Evolutionary conservation across 2,329 filamentous ascomycete species (phyloP).

Genomic region (Seiridium unicorne): DNA sequence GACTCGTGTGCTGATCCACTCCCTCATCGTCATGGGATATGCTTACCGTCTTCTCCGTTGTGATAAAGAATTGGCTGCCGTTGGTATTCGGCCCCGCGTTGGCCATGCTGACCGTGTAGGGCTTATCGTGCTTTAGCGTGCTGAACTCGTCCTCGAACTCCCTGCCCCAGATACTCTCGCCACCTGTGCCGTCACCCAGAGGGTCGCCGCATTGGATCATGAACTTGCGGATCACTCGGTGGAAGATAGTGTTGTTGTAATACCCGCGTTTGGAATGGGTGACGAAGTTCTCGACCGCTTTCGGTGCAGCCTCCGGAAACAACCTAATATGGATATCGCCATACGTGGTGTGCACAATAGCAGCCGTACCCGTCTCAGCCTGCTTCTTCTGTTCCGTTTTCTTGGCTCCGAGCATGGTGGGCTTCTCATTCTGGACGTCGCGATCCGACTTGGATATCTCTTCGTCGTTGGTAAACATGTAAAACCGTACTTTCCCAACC

Average conservation of each 20-base stretch:
- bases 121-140: constrained; percentile 87
- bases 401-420: constrained; percentile 60
- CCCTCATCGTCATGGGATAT: constrained; percentile 4
- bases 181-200: constrained; percentile 83
- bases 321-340: constrained; percentile 93
- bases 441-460: constrained; percentile 80
- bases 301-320: constrained; percentile 90
- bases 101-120: constrained; percentile 96
- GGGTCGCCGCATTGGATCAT: constrained; percentile 94
- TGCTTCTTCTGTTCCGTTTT: constrained; percentile 59
- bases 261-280: constrained; percentile 87
- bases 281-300: constrained; percentile 95
- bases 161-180: constrained; percentile 88
- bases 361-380: constrained; percentile 72
- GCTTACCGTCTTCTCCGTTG: constrained; percentile 87
- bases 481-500: constrained; percentile 87
- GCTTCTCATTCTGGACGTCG: constrained; percentile 94
- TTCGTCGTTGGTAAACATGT: constrained; percentile 94
- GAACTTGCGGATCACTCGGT: constrained; percentile 95
- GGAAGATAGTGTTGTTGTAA: constrained; percentile 97
- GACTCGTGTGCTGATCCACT: constrained; percentile 4
- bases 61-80: constrained; percentile 97
- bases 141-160: constrained; percentile 95
- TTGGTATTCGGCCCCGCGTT: constrained; percentile 96
- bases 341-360: constrained; percentile 86